phyloP scores from a whole-genome alignment of 805 yeast genomes.

The Candida pseudoglaebosa region DNA sequence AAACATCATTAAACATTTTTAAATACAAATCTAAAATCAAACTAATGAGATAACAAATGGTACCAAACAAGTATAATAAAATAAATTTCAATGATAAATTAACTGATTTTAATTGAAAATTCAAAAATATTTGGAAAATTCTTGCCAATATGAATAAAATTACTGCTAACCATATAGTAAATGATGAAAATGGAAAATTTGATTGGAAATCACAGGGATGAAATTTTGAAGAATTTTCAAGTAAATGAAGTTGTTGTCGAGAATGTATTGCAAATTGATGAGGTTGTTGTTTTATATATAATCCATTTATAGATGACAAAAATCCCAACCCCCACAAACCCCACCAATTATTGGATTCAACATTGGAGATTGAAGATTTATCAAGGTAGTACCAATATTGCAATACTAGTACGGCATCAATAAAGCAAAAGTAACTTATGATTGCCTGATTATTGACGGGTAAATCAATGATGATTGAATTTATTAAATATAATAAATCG shows the following conservation, averaged over 20 bases:
- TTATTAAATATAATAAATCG: constrained; percentile 12
- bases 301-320: background rate
- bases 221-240: too few relatives aligned
- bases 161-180: constrained; percentile 15
- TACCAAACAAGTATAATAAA: constrained; percentile 34
- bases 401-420: constrained; percentile 61
- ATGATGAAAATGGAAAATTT: too few relatives aligned
- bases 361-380: constrained; percentile 23
- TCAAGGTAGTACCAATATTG: constrained; percentile 68
- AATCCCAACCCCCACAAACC: background rate
- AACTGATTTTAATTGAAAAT: constrained; percentile 26
- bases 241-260: constrained; percentile 18
- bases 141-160: constrained; percentile 29
- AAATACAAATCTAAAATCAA: constrained; percentile 22
- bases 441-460: constrained; percentile 22
- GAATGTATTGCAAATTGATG: background rate
- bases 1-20: constrained; percentile 14
- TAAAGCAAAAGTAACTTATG: constrained; percentile 69
- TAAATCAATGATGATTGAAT: constrained; percentile 2
- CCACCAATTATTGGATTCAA: too few relatives aligned
- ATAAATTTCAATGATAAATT: constrained; percentile 34
- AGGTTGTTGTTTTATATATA: background rate
- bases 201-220: too few relatives aligned
- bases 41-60: constrained; percentile 24
- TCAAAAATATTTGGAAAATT: constrained; percentile 33